Percentiles rank a stretch among this genome's conserved stretches.
Evolutionary conservation across 2,329 filamentous ascomycete genomes (phyloP).

Genomic region (Neoscytalidium dimidiatum): DNA sequence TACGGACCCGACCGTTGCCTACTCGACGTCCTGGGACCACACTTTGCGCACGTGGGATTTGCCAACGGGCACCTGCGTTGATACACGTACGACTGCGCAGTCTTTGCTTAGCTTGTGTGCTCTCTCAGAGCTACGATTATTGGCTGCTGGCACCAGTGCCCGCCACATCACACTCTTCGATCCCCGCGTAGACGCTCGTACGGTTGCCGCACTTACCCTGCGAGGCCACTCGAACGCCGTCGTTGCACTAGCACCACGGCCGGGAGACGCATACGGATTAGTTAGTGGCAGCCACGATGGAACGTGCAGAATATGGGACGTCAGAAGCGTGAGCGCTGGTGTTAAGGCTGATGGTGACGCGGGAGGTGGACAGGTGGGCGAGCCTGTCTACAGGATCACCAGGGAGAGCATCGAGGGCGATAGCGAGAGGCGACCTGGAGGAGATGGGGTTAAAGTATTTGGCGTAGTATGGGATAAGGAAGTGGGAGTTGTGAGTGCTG

Average conservation of each 20-base stretch:
- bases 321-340: conserved; percentile 67
- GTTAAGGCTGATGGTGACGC: conserved; percentile 53
- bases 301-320: conserved; percentile 91
- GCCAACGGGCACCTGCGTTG: conserved; percentile 75
- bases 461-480: conserved; percentile 81
- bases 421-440: conserved; percentile 65
- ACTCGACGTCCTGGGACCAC: conserved; percentile 90
- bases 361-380: conserved; percentile 61
- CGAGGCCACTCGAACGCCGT: conserved; percentile 81
- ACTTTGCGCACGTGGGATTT: conserved; percentile 89
- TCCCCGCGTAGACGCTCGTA: conserved; percentile 74
- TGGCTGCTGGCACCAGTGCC: conserved; percentile 77
- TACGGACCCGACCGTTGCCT: conserved; percentile 81
- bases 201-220: conserved; percentile 85
- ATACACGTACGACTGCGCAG: conserved; percentile 80
- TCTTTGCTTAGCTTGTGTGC: conserved; percentile 78
- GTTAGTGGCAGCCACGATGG: conserved; percentile 91
- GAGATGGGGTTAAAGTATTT: conserved; percentile 89
- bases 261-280: conserved; percentile 75
- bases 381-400: conserved; percentile 75
- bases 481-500: conserved; percentile 86
- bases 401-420: conserved; percentile 64
- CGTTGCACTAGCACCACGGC: conserved; percentile 59
- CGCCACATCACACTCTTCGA: conserved; percentile 93
- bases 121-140: conserved; percentile 64